Base-by-base conservation (phyloP, 495 filamentous ascomycete species). In the Articulospora tetracladia region DNA sequence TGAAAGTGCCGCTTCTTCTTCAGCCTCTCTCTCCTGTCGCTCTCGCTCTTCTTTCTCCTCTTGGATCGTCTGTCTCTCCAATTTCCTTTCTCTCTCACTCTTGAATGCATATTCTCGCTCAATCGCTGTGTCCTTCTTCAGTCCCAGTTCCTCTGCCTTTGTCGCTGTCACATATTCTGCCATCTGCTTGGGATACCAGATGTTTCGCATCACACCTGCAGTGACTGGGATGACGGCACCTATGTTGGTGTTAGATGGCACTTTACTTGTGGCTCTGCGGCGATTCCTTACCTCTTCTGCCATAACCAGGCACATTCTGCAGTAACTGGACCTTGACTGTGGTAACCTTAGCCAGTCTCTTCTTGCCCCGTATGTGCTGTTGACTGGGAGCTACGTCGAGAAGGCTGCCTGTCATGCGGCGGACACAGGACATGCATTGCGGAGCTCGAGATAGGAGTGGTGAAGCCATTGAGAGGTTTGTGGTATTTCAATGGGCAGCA, bases 191-290 rank as follows among this genome's bases (percentile, higher is more conserved):
- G 83, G 84, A 59, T 77, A 84, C 76, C 76, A 84, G 46, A 65
- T 58, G 61, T 83, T 81, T 52, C 84, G 70, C 81, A 87, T 86
- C 20, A 68, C 71, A 17, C 82, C 83, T 2, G 69, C 68, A 17
- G 72, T 55, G 23, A 86, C 70, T 19, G 83, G 78, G n/a, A 85
- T 70, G 52, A 84, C 74, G 24, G 81, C 63, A 26, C 83, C 83
- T 86, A 58, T 51, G 13, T 15, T 13, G 26, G 4, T 57, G 15
- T 44, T 44, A 44, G 39, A 12, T 44, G 8, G 39, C 8, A 44
- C 30, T 6, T 8, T n/a, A n/a, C 8, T 3, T 44, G 39, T 19
- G 15, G 17, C 17, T 15, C 17, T 3, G 3, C 39, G 13, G 7
- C 15, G 20, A 19, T 50, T n/a, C 1, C 67, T 39, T 64, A 84